Evolutionary conservation across 1,139 yeast genomes (phyloP), one percentile per base, ranked within the genome.

Genomic region (Blastobotrys persicus): DNA sequence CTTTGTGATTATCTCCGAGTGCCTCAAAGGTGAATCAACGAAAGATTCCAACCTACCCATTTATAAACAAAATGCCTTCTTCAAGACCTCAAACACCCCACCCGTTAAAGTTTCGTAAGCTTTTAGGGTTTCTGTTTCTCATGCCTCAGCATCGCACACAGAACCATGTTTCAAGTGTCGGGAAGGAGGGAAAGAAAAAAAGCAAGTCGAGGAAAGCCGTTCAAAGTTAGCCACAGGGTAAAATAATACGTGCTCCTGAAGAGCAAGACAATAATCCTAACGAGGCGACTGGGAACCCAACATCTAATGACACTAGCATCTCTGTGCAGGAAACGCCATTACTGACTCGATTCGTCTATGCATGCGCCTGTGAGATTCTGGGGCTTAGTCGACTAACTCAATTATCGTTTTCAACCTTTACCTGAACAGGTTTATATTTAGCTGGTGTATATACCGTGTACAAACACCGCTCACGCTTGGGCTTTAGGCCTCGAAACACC

Each of bases 101-200:
- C 12, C 19, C 4, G 13, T 17, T 37, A 37, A 37, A 18, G 26
- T 37, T 37, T 37, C 41, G 41, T 37, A 23, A 37, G 19, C 28
- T 7, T 18, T 17, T 37, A 37, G 19, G 41, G 41, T 37, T 37
- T 37, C 28, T 37, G 41, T 37, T 6, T 31, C 19, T 37, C 41
- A 23, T 37, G 41, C 41, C 28, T 37, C 26, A 37, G 41, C 41
- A 37, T 16, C 14, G 17, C 38, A 19, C 38, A 34, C 38, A 34
- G 38, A 37, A 19, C 28, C 13, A 14, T 37, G 41, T 37, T 37
- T 37, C 41, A 37, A 14, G 19, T 23, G 9, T 23, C 28, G 28
- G 28, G 28, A 23, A 9, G 28, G 28, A 23, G 28, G 28, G 9
- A 23, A 23, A 23, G 28, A 9, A 23, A 23, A 23, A 23, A 23